Evolutionary conservation across 805 yeast genomes (phyloP).

Genomic region (Starmerella apicola): DNA sequence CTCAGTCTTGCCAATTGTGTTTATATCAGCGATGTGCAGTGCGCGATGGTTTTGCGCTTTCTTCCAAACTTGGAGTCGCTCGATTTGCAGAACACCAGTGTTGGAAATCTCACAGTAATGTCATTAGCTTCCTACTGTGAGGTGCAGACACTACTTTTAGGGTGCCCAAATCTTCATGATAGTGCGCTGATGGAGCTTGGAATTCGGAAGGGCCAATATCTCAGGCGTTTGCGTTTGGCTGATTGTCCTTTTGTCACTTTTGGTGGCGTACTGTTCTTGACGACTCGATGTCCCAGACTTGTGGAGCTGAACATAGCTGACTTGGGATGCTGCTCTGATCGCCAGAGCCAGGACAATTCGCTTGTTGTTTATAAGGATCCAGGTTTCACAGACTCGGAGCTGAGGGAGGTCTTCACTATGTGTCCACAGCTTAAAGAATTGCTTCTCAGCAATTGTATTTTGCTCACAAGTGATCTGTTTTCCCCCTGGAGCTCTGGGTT

Average conservation of each 20-base stretch:
- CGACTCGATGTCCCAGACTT: slow-evolving; percentile 62
- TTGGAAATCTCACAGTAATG: slow-evolving; percentile 52
- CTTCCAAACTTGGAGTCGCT: slow-evolving; percentile 70
- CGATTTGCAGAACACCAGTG: slow-evolving; percentile 70
- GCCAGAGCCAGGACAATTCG: neutral
- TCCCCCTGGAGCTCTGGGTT: slow-evolving; percentile 36
- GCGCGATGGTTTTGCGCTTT: slow-evolving; percentile 46
- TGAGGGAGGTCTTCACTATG: neutral
- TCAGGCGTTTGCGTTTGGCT: slow-evolving; percentile 73
- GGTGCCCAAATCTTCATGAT: slow-evolving; percentile 42
- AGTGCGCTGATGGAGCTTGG: slow-evolving; percentile 49
- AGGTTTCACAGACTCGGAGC: slow-evolving; percentile 4
- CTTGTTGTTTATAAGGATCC: neutral
- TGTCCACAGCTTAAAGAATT: slow-evolving; percentile 11
- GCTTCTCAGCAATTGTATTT: slow-evolving; percentile 25
- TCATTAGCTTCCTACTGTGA: slow-evolving; percentile 63
- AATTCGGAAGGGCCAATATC: slow-evolving; percentile 45
- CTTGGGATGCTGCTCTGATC: neutral
- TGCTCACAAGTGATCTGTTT: slow-evolving; percentile 58
- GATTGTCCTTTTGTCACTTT: slow-evolving; percentile 59
- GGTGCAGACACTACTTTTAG: slow-evolving; percentile 76
- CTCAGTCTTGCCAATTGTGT: slow-evolving; percentile 74
- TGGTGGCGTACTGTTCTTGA: slow-evolving; percentile 38
- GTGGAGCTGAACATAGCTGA: slow-evolving; percentile 71
- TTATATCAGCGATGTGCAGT: slow-evolving; percentile 46